Evolutionary conservation across 305 asterid genomes (phyloP).

Genomic region (Lippia alba): DNA sequence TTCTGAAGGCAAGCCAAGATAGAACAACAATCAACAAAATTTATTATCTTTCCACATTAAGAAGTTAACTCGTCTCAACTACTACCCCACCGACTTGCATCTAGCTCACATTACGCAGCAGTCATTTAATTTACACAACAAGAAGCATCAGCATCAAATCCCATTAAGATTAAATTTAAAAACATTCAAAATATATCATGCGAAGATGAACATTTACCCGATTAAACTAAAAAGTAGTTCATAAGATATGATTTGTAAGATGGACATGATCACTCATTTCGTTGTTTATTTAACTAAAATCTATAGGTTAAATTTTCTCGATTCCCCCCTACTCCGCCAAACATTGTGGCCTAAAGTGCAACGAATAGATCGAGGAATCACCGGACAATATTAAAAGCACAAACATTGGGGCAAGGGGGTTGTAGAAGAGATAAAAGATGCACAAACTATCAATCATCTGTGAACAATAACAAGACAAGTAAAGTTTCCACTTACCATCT

Average conservation of each 20-base stretch:
- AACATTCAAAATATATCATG: not conserved
- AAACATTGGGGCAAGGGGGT: not conserved
- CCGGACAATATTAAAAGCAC: not conserved
- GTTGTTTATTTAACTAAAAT: not conserved
- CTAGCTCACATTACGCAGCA: too few relatives aligned
- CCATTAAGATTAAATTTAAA: too few relatives aligned
- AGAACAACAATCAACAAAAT: not conserved
- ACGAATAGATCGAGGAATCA: not conserved
- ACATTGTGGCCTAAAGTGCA: not conserved
- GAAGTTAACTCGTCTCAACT: too few relatives aligned
- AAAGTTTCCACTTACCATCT: constrained; percentile 52
- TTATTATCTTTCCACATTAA: not conserved
- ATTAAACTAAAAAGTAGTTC: too few relatives aligned
- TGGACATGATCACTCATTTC: not conserved
- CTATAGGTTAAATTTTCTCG: not conserved
- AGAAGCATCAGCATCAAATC: too few relatives aligned
- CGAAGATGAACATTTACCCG: not conserved
- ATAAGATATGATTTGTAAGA: too few relatives aligned
- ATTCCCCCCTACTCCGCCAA: not conserved
- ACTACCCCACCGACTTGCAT: too few relatives aligned
- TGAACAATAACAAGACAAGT: constrained; percentile 1
- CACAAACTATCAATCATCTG: not conserved
- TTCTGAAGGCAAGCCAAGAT: not conserved
- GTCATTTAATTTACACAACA: too few relatives aligned
- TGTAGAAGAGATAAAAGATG: not conserved